These are phyloP conservation scores for Terfezia boudieri DNA, from an alignment of 495 filamentous ascomycete genomes.

Conservation along the genomic window DNA sequence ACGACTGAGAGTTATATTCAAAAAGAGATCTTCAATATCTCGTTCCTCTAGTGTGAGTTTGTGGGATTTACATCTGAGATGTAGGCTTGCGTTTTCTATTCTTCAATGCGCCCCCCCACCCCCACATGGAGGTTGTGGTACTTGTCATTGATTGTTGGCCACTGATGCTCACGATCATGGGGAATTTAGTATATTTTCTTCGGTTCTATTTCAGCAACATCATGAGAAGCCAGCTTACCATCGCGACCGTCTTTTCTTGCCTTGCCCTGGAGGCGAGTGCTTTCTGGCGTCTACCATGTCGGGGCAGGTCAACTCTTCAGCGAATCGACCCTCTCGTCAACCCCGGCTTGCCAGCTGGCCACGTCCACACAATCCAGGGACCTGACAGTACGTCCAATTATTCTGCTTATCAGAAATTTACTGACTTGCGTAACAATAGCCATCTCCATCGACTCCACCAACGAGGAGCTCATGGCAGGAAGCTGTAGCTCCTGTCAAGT, in stretches of 20 bases:
- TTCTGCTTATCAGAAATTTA: neutral
- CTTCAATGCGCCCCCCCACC: too few species aligned
- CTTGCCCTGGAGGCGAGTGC: conserved; percentile 25
- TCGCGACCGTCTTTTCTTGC: conserved; percentile 5
- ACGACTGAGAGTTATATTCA: too few species aligned
- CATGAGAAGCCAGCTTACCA: neutral
- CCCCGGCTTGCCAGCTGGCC: conserved; percentile 33
- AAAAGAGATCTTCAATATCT: too few species aligned
- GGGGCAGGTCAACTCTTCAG: conserved; percentile 24
- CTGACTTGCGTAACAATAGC: conserved; percentile 8
- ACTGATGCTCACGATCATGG: too few species aligned
- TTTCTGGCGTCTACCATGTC: conserved; percentile 80
- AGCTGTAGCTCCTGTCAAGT: conserved; percentile 44
- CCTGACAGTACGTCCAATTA: conserved; percentile 25
- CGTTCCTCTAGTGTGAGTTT: too few species aligned
- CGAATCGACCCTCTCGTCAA: conserved; percentile 50
- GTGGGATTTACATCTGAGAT: too few species aligned
- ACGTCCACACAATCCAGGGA: conserved; percentile 56
- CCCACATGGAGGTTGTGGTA: too few species aligned
- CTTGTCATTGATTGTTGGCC: too few species aligned
- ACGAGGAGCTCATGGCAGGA: conserved; percentile 28
- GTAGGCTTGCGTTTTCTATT: too few species aligned
- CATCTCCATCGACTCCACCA: conserved; percentile 27
- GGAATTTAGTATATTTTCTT: too few species aligned
- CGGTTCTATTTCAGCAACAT: neutral